Base-by-base conservation (phyloP, 768 basidiomycete genomes). In the Phlebiopsis gigantea region DNA sequence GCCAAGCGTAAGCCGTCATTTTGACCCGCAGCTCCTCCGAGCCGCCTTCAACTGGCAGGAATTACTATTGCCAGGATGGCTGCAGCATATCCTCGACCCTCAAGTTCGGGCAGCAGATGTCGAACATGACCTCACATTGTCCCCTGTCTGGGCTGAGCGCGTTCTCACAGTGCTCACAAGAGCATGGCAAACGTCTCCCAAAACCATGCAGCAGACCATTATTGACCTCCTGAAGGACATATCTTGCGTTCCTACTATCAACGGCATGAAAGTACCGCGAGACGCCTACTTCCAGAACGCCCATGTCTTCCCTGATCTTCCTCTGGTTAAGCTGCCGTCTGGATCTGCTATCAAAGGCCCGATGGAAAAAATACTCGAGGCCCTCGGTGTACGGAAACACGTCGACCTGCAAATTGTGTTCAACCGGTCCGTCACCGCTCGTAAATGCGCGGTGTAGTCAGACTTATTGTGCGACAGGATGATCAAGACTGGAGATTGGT, bases 401-500 rank as follows among this genome's bases (percentile, higher is more conserved):
- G 93, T 98, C 6, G 90, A 98, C 58, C 76, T 98, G 1, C 94
- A 98, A 68, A 75, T 97, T 2, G 80, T 99, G n/a, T 99, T 99
- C 66, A 82, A 88, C 53, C 79, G 94, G 86, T 90, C 53, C 48
- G 75, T 24, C 22, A 15, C 45, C 6, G 22, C 15, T 8, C 4
- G 7, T 30, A 5, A 24, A 25, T 54, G 29, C 17, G 19, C 10
- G 1, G 26, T 24, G 26, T 19, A 24, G 8, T 17, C 24, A 57
- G 5, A 56, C 25, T 34, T 21, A 29, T 21, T 29, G 47, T 29
- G 21, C 17, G n/a, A 4, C 59, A 92, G 90, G 68, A 90, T 92
- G 88, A 82, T 92, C 61, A 89, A 87, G 68, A 90, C 89, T 46
- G 92, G 93, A 26, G 87, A 90, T 61, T 95, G 93, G 94, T 89